Conservation (phyloP, 192 early-diverging fungal genomes). For the Coemansia sp. region DNA sequence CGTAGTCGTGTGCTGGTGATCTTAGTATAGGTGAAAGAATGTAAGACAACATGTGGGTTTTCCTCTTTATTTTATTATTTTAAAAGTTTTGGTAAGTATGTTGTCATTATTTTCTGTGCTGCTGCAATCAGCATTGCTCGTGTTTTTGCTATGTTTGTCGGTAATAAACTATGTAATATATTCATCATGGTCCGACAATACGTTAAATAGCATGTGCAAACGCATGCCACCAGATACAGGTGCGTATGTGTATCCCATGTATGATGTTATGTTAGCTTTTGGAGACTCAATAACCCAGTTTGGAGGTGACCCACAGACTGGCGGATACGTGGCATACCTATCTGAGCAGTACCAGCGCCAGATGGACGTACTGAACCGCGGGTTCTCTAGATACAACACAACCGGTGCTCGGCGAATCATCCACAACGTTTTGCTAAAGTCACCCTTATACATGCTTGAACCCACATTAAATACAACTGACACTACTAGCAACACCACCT, state of each 20-base stretch:
- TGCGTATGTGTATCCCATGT: conserved; percentile 1
- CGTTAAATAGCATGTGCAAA: no score
- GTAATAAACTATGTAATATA: no score
- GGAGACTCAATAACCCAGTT: conserved; percentile 5
- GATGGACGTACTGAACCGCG: conserved; percentile 8
- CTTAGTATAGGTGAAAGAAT: no score
- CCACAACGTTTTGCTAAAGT: not conserved
- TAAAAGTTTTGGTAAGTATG: no score
- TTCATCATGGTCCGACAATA: no score
- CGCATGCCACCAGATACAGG: not conserved
- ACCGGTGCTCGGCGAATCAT: not conserved
- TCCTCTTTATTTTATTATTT: no score
- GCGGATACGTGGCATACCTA: conserved; percentile 1
- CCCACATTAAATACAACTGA: not conserved
- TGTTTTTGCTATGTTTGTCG: no score
- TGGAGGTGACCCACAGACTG: not conserved
- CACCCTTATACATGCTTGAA: not conserved
- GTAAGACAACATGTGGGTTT: no score
- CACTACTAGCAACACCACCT: not conserved
- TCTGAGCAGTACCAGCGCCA: conserved; percentile 3
- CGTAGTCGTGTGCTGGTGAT: no score
- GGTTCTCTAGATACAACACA: not conserved
- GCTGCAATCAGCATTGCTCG: no score
- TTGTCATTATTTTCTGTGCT: no score
- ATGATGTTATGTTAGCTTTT: not conserved